Percentiles rank a stretch among this genome's conserved stretches.
Conservation (phyloP, 805 yeast species). For the Candida parachauliodes region DNA sequence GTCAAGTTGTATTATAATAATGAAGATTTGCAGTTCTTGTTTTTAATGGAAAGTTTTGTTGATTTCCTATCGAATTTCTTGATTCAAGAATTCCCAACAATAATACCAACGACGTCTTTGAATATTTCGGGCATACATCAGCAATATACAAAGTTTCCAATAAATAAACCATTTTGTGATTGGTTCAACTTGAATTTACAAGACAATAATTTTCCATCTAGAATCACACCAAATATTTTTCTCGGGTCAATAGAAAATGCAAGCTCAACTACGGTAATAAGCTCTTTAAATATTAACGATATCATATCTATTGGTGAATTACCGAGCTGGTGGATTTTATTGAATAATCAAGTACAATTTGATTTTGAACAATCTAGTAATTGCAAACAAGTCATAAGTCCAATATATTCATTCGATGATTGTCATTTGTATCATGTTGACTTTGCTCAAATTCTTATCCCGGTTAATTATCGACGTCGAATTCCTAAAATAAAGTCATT, state of each 20-base stretch:
- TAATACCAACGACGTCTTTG: constrained; percentile 6
- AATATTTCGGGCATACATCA: constrained; percentile 5
- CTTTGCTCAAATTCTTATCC: constrained; percentile 6
- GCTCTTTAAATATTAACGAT: constrained; percentile 20
- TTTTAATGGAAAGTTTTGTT: constrained; percentile 27
- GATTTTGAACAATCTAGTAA: constrained; percentile 12
- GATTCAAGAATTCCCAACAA: constrained; percentile 8
- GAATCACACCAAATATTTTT: constrained; percentile 23
- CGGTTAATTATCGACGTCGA: not conserved
- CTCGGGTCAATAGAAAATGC: constrained; percentile 35
- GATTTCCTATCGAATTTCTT: constrained; percentile 12
- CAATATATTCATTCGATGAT: constrained; percentile 18
- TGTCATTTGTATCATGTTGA: constrained; percentile 18
- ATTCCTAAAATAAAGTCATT: constrained; percentile 11
- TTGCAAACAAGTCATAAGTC: constrained; percentile 8
- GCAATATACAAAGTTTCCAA: constrained; percentile 6
- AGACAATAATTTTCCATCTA: constrained; percentile 37
- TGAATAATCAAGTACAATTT: constrained; percentile 12
- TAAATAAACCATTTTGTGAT: constrained; percentile 16
- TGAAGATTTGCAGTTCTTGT: constrained; percentile 26
- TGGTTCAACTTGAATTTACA: constrained; percentile 27
- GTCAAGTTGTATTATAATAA: constrained; percentile 28
- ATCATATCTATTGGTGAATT: constrained; percentile 34
- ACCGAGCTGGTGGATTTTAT: constrained; percentile 28
- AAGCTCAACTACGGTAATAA: constrained; percentile 25